Percentiles rank a stretch among this genome's conserved stretches.
phyloP scores from a whole-genome alignment of 768 basidiomycete genomes.

The Amanita fuliginea region DNA sequence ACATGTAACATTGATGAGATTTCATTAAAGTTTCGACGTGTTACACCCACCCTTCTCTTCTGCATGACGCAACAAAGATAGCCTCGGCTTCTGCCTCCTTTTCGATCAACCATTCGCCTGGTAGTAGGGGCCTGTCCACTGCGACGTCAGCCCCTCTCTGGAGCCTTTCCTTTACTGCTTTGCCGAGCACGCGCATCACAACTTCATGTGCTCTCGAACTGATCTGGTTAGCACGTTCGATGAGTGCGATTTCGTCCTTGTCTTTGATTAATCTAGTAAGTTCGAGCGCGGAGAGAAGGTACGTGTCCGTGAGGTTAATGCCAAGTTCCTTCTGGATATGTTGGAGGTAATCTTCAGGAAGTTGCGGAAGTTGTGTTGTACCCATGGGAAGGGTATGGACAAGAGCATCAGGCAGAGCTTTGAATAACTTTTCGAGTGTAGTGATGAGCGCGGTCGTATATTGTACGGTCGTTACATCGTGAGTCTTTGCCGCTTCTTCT shows the following conservation, averaged over 20 bases:
- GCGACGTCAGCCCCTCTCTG: slow-evolving; percentile 32
- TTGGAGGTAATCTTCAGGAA: slow-evolving; percentile 31
- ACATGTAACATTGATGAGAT: slow-evolving; percentile 16
- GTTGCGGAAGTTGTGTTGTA: slow-evolving; percentile 39
- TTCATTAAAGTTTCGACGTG: not conserved
- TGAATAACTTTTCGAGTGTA: slow-evolving; percentile 34
- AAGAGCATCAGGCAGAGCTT: slow-evolving; percentile 40
- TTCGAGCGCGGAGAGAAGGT: slow-evolving; percentile 74
- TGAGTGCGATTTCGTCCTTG: slow-evolving; percentile 56
- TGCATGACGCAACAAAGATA: slow-evolving; percentile 82
- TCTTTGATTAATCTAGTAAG: slow-evolving; percentile 73
- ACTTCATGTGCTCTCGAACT: slow-evolving; percentile 85
- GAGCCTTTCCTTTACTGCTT: slow-evolving; percentile 51
- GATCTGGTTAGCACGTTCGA: slow-evolving; percentile 74
- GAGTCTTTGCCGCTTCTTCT: slow-evolving; percentile 35
- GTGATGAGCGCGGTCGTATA: slow-evolving; percentile 34
- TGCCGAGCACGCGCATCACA: slow-evolving; percentile 84
- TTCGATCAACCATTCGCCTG: slow-evolving; percentile 80
- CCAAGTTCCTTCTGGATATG: slow-evolving; percentile 21
- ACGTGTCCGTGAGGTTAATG: slow-evolving; percentile 38
- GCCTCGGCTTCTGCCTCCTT: slow-evolving; percentile 94
- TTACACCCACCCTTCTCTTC: slow-evolving; percentile 66
- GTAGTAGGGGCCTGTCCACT: slow-evolving; percentile 42
- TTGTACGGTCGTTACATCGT: slow-evolving; percentile 53
- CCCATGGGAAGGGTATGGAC: slow-evolving; percentile 54